Percentiles rank a stretch among this genome's conserved stretches.
Conservation (phyloP, 2,329 filamentous ascomycete genomes). For the Colletotrichum plurivorum region DNA sequence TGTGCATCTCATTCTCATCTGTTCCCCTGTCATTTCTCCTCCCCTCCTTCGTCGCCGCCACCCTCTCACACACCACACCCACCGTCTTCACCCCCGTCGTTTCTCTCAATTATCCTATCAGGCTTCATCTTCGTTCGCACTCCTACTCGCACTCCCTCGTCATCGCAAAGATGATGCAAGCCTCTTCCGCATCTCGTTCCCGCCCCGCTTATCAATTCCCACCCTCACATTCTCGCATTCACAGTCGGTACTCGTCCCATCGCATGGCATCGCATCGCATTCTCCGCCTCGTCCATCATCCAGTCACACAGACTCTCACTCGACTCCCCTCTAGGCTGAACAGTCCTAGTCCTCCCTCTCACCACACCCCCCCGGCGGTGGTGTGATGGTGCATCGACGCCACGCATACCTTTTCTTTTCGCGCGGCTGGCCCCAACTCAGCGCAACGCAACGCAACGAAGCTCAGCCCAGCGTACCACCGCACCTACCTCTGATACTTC, state of each 20-base stretch:
- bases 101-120: background rate
- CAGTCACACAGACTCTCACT: background rate
- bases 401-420: slow-evolving; percentile 23
- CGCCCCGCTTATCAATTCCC: slow-evolving; percentile 16
- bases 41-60: slow-evolving; percentile 4
- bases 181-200: slow-evolving; percentile 20
- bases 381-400: slow-evolving; percentile 34
- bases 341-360: background rate
- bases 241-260: too few relatives aligned
- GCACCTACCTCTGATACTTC: slow-evolving; percentile 1
- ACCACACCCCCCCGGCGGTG: slow-evolving; percentile 12
- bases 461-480: background rate
- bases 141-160: slow-evolving; percentile 4
- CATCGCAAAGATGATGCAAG: slow-evolving; percentile 33
- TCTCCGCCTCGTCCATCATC: slow-evolving; percentile 25
- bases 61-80: slow-evolving; percentile 12
- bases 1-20: slow-evolving; percentile 9
- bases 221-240: slow-evolving; percentile 3
- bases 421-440: slow-evolving; percentile 6
- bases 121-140: background rate
- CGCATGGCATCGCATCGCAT: background rate
- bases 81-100: slow-evolving; percentile 11
- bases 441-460: slow-evolving; percentile 6
- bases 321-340: slow-evolving; percentile 15
- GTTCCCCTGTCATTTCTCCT: background rate